Conservation (phyloP, 345 rosid genomes). For the Raphanus sativus region DNA sequence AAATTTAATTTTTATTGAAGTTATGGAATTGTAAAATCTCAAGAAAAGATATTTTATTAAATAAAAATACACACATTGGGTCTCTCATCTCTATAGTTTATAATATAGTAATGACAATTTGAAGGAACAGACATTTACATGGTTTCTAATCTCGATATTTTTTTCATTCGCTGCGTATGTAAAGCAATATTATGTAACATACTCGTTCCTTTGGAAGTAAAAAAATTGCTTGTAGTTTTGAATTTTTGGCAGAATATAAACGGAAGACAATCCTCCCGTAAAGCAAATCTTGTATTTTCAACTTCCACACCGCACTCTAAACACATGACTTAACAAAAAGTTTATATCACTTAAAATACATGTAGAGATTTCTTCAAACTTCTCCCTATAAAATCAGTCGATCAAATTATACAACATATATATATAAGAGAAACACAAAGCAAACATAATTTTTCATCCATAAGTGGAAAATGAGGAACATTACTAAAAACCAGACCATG, state of each 20-base stretch:
- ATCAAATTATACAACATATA: background rate
- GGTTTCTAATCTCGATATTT: background rate
- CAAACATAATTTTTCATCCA: background rate
- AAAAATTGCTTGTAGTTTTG: background rate
- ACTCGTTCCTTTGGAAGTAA: background rate
- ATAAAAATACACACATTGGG: slow-evolving; percentile 10
- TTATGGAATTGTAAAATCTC: slow-evolving; percentile 17
- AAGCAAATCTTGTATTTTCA: background rate
- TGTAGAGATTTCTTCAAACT: background rate
- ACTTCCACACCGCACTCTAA: slow-evolving; percentile 27
- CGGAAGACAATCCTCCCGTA: background rate
- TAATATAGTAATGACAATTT: background rate
- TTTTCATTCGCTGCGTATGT: background rate
- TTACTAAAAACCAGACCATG: background rate
- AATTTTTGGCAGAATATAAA: background rate
- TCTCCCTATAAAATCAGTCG: slow-evolving; percentile 5
- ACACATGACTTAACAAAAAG: slow-evolving; percentile 35
- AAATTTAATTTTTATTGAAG: no score
- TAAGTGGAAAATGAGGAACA: slow-evolving; percentile 8
- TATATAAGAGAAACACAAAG: background rate
- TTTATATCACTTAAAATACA: slow-evolving; percentile 28
- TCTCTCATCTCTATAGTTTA: background rate
- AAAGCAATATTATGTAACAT: background rate
- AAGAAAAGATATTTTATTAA: slow-evolving; percentile 24
- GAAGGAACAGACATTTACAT: background rate